A percentile compares a stretch with the other conserved stretches of the same genome.
phyloP scores from a whole-genome alignment of 208 protist genomes.

The Naegleria fowleri region DNA sequence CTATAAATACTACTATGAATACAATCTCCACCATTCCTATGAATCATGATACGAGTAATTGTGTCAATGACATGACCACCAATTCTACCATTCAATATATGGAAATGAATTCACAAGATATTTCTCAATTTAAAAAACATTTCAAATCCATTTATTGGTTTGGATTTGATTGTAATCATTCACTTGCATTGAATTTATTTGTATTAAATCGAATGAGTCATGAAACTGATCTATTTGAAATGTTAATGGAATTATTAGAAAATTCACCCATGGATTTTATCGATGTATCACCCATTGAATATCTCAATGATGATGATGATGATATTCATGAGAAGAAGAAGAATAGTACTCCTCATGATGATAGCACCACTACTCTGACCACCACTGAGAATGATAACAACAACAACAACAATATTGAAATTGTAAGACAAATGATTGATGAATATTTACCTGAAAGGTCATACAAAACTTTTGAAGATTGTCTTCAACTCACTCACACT shows the following conservation, averaged over 20 bases:
- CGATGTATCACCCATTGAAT: not conserved
- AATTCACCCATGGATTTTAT: not conserved
- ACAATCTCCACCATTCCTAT: not conserved
- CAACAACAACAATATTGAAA: not conserved
- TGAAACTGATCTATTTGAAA: not conserved
- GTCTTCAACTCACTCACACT: not conserved
- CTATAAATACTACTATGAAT: not conserved
- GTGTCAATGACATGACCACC: no score
- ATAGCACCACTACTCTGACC: no score
- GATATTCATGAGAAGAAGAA: not conserved
- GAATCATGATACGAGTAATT: not conserved
- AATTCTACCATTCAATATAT: not conserved
- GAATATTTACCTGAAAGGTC: not conserved
- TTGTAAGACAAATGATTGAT: not conserved
- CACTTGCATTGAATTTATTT: not conserved
- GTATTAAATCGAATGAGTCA: not conserved
- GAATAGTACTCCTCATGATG: no score
- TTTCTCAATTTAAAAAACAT: not conserved
- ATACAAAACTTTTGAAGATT: not conserved
- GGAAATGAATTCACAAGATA: not conserved
- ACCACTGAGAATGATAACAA: no score
- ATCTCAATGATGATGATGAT: not conserved
- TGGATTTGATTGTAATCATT: not conserved
- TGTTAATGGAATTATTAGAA: not conserved
- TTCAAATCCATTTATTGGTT: not conserved